A percentile compares a stretch with the other conserved stretches of the same genome.
These are phyloP conservation scores for Colletotrichum gloeosporioides DNA, from an alignment of 2,329 filamentous ascomycete species.

Conservation along the genomic window DNA sequence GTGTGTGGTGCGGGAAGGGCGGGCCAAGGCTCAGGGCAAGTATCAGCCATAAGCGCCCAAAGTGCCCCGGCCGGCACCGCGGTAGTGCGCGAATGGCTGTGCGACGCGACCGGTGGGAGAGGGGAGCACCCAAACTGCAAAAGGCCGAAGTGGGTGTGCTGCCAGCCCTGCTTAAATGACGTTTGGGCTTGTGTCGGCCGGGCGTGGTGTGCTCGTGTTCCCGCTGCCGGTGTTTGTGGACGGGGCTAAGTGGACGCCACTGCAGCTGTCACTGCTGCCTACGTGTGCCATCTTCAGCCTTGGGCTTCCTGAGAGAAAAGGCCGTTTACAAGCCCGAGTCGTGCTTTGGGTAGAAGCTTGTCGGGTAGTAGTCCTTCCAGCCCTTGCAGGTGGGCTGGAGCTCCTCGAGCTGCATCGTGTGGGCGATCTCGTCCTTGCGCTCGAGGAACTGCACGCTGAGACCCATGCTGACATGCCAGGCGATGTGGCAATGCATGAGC, in stretches of 20 bases:
- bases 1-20: neutral
- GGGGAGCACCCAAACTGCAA: neutral
- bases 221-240: neutral
- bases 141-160: neutral
- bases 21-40: neutral
- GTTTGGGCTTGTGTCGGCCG: neutral
- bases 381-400: constrained; percentile 21
- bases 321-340: constrained; percentile 22
- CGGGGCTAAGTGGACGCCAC: neutral
- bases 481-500: constrained; percentile 54
- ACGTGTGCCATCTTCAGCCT: neutral
- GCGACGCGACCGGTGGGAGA: neutral
- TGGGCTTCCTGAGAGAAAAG: neutral
- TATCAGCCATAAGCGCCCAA: neutral
- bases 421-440: constrained; percentile 25
- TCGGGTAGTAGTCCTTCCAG: constrained; percentile 23
- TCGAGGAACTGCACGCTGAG: constrained; percentile 59
- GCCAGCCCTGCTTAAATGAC: neutral
- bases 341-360: constrained; percentile 15
- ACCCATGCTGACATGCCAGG: constrained; percentile 53
- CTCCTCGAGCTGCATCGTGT: constrained; percentile 11
- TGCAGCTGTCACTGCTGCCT: neutral
- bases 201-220: constrained; percentile 7
- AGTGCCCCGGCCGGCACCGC: neutral
- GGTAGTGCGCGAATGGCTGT: neutral